phyloP scores from a whole-genome alignment of 768 basidiomycete species.

The Boletus rufocinnamomeus region DNA sequence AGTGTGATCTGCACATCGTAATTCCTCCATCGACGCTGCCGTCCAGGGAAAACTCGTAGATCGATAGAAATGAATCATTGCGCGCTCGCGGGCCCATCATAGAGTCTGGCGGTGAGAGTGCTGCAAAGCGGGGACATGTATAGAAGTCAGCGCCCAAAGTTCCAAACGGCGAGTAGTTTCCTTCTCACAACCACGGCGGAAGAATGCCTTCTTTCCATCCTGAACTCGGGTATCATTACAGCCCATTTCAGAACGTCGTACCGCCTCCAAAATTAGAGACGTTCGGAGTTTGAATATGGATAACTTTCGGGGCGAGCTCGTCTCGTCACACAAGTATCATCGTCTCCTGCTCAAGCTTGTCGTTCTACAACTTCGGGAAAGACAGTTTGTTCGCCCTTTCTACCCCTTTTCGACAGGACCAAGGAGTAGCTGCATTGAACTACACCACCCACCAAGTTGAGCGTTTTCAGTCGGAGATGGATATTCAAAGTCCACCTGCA shows the following conservation, averaged over 20 bases:
- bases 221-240: background rate
- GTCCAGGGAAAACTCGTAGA: background rate
- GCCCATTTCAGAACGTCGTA: background rate
- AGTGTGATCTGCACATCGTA: conserved; percentile 1
- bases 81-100: too few species aligned
- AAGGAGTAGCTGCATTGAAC: too few species aligned
- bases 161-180: background rate
- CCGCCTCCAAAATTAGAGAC: background rate
- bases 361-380: too few species aligned
- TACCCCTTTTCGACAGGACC: background rate
- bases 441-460: background rate
- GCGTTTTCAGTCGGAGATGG: background rate
- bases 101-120: background rate
- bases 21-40: background rate
- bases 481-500: background rate
- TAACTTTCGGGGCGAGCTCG: background rate
- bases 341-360: background rate
- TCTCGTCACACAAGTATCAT: background rate
- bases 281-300: background rate
- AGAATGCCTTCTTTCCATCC: too few species aligned
- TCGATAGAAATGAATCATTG: background rate
- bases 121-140: background rate
- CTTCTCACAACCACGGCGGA: background rate
- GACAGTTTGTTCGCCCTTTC: background rate
- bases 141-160: background rate